Evolutionary conservation across 805 yeast species (phyloP), one percentile per base, ranked within the genome.

Genomic region (Metschnikowia baotianmanensis): DNA sequence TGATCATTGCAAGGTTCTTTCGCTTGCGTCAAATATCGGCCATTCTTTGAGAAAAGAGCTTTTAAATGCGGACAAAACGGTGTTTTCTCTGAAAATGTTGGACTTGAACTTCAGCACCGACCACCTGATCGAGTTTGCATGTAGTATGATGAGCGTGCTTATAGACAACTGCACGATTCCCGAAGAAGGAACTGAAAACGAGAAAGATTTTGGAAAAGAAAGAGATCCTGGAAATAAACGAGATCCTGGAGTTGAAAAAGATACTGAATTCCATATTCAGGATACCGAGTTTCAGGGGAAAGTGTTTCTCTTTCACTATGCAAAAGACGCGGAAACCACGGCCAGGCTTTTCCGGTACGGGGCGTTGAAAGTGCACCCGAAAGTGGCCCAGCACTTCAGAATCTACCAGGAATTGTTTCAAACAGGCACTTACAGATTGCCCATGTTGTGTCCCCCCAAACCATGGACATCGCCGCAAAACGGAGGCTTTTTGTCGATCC

Each of bases 401-500:
- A 22, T 34, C 15, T 45, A 43, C 36, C 31, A 27, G 23, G 51
- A 47, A 13, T 26, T 45, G 12, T 40, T 49, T 16, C 45, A 32
- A 18, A 12, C 47, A 4, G 46, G 46, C 15, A 26, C 38, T 6
- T 43, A 43, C 18, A 28, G 22, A 23, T 43, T 69, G 5, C 75
- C 75, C 1, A 69, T 70, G 74, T 22, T 70, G 7, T 45, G 48
- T 22, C 67, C 69, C 6, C 74, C 75, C 1, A 55, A 55, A 38
- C 51, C 52, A 7, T 69, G 74, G 74, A 45, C 48, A 0, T 41
- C 56, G 8, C 68, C 71, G 3, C 40, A 24, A 1, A 42, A 46
- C 5, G 75, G 75, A 1, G 75, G 74, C 0, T 69, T 55, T 40
- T 43, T 67, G 16, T 50, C 50, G 10, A 50, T 56, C 25, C 36